Base-by-base conservation (phyloP, 2,329 filamentous ascomycete species). In the Cadophora sp. region DNA sequence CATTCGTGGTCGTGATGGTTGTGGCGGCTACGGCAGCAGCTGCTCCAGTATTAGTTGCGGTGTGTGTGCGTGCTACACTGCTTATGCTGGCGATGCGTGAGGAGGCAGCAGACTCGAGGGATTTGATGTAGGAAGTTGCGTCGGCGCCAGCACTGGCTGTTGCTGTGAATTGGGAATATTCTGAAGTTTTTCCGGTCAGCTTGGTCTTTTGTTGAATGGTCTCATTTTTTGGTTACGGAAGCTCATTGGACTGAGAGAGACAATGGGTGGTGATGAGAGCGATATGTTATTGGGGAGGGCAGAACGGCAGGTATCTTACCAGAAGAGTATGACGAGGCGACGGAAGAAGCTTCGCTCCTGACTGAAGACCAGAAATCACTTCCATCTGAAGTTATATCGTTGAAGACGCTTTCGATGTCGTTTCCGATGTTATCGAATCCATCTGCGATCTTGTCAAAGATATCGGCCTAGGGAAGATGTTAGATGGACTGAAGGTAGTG, bases 1-100 rank as follows among this genome's bases (percentile, higher is more conserved):
- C 56, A 59, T 40, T 59, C 22, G 31, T 59, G 12, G 34, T 58
- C 5, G 55, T 58, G 9, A 58, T 24, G 4, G 55, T 37, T 24
- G 31, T 58, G 7, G 29, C 31, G 5, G 55, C 55, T 37, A 58
- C n/a, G 55, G 31, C 31, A 12, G n/a, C n/a, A 5, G 19, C n/a
- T 37, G 19, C n/a, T 37, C 31, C 22, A 8, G 29, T 31, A 16
- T 55, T 48, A n/a, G 43, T 48, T 22, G 43, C 43, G 1, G 55
- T 58, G 7, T 37, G 26, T 8, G 55, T 58, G 8, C 55, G 31
- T 34, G 31, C 22, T 14, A 37, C 55, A 37, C 55, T 37, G 8
- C 55, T 58, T 31, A 37, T 58, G 31, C 55, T 58, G 19, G 55
- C 55, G 11, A 58, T 14, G 55, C 55, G 55, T 12, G 55, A 58